These are phyloP conservation scores for Colletotrichum scovillei DNA, from an alignment of 2,329 filamentous ascomycete species.

Conservation along the genomic window DNA sequence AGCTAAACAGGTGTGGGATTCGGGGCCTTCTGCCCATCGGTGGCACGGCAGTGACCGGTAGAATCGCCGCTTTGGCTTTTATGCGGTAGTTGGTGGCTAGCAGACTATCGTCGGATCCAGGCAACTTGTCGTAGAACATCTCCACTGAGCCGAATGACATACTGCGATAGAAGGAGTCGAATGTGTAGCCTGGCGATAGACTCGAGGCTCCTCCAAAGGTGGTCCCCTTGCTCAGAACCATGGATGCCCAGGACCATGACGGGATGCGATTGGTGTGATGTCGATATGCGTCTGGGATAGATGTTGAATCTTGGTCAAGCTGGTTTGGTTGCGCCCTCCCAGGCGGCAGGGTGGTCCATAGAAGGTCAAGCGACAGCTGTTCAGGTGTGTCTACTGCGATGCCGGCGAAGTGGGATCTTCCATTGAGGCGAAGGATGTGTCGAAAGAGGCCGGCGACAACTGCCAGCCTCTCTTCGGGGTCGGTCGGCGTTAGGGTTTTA, in stretches of 20 bases:
- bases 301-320: not conserved
- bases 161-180: not conserved
- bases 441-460: not conserved
- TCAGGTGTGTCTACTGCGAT: not conserved
- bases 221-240: not conserved
- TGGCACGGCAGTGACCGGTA: not conserved
- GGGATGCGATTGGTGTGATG: conserved; percentile 10
- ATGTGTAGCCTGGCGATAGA: not conserved
- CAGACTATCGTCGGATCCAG: not conserved
- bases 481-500: not conserved
- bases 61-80: not conserved
- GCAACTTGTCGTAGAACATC: not conserved
- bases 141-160: not conserved
- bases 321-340: not conserved
- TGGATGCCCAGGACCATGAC: conserved; percentile 26
- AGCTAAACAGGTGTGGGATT: not conserved
- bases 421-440: not conserved
- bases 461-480: not conserved
- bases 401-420: not conserved
- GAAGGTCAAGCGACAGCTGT: not conserved
- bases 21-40: not conserved
- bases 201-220: not conserved
- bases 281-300: not conserved
- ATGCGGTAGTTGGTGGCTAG: not conserved
- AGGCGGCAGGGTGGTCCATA: not conserved